Evolutionary conservation across 2,329 filamentous ascomycete genomes (phyloP).

Genomic region (Hypoxylon sp.): DNA sequence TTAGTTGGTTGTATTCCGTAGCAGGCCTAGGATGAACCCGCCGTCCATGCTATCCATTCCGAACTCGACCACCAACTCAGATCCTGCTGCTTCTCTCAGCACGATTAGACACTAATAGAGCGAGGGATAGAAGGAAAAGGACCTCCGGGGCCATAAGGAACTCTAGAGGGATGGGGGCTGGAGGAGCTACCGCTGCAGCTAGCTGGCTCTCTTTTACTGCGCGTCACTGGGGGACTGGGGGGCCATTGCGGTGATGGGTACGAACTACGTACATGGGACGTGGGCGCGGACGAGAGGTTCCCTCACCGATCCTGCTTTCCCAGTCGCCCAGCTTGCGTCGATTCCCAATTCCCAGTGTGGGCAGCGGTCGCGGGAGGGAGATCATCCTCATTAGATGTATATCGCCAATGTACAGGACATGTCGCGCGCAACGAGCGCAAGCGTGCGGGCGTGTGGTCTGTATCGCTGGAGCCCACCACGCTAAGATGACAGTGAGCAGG

Average conservation of each 20-base stretch:
- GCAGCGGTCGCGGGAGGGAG: conserved; percentile 31
- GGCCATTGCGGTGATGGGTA: conserved; percentile 28
- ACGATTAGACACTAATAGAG: conserved; percentile 5
- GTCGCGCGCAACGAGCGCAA: conserved; percentile 13
- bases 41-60: not conserved
- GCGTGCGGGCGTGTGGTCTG: conserved; percentile 17
- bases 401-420: conserved; percentile 25
- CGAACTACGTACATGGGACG: conserved; percentile 21
- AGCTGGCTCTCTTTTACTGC: conserved; percentile 29
- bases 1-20: no score
- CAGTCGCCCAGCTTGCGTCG: conserved; percentile 42
- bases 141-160: conserved; percentile 4
- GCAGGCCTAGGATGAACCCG: conserved; percentile 24
- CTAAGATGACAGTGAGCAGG: conserved; percentile 28
- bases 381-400: conserved; percentile 23
- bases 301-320: conserved; percentile 37
- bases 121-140: not conserved
- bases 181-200: conserved; percentile 26
- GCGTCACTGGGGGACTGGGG: conserved; percentile 43
- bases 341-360: conserved; percentile 22
- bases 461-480: conserved; percentile 25
- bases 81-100: not conserved
- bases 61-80: conserved; percentile 5
- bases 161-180: conserved; percentile 14
- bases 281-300: conserved; percentile 27